Conservation (phyloP, 306 rosid species). For the Bauhinia variegata region DNA sequence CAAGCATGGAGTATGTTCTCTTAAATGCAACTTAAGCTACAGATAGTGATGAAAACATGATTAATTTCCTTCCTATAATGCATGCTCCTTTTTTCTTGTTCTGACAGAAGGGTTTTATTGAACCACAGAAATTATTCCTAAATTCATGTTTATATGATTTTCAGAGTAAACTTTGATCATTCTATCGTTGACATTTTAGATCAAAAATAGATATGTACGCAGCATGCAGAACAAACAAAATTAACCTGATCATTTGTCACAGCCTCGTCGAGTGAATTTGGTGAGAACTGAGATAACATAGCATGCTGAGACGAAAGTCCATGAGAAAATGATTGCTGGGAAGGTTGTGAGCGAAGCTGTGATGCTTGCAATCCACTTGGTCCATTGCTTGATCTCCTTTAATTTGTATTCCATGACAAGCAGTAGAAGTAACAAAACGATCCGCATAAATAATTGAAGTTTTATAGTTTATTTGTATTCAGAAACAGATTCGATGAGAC, state of each 20-base stretch:
- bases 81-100: constrained; percentile 14
- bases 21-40: neutral
- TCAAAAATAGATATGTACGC: neutral
- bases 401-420: constrained; percentile 26
- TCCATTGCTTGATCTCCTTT: constrained; percentile 56
- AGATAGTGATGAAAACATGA: neutral
- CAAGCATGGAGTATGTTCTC: neutral
- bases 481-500: neutral
- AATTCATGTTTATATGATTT: constrained; percentile 9
- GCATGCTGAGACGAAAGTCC: constrained; percentile 85
- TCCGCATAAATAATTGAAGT: neutral
- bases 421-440: constrained; percentile 8
- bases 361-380: constrained; percentile 71
- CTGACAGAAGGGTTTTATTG: neutral
- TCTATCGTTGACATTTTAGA: neutral
- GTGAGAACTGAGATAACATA: constrained; percentile 80
- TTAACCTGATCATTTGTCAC: constrained; percentile 77
- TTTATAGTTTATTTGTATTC: neutral
- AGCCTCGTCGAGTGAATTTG: constrained; percentile 72
- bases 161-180: neutral
- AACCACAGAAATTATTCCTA: constrained; percentile 6
- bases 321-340: constrained; percentile 89
- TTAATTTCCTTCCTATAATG: neutral
- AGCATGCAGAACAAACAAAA: constrained; percentile 25
- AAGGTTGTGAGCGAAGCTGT: constrained; percentile 81